phyloP scores from a whole-genome alignment of 768 basidiomycete genomes.

The Phlegmacium glaucopus region DNA sequence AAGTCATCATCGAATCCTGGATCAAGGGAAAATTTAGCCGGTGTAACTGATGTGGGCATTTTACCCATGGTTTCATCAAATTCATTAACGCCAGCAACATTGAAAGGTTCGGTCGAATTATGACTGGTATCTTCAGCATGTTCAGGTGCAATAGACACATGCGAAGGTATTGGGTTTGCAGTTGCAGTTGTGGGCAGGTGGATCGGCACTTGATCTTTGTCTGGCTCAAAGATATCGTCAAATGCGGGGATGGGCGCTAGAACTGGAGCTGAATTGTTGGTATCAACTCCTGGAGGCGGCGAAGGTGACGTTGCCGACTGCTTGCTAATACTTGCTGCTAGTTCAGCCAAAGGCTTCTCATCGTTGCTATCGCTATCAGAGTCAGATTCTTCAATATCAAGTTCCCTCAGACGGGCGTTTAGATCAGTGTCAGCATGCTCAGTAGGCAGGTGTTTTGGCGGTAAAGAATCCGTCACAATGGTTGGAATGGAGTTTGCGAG shows the following conservation, averaged over 20 bases:
- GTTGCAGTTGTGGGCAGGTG: background rate
- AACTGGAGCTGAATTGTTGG: background rate
- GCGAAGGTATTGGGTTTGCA: slow-evolving; percentile 6
- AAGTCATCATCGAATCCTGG: slow-evolving; percentile 55
- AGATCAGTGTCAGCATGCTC: slow-evolving; percentile 48
- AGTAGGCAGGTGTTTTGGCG: slow-evolving; percentile 11
- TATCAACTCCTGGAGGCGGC: background rate
- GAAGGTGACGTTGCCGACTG: slow-evolving; percentile 1
- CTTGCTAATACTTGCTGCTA: slow-evolving; percentile 11
- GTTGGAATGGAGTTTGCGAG: slow-evolving; percentile 36
- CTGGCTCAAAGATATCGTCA: slow-evolving; percentile 23
- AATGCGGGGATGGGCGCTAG: slow-evolving; percentile 12
- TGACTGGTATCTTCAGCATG: slow-evolving; percentile 14
- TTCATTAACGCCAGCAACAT: slow-evolving; percentile 51
- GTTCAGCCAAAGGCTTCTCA: slow-evolving; percentile 34
- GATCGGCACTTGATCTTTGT: slow-evolving; percentile 1
- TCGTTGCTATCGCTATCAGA: slow-evolving; percentile 50
- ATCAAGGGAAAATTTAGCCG: slow-evolving; percentile 58
- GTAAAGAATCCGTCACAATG: slow-evolving; percentile 25
- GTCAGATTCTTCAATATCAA: slow-evolving; percentile 56
- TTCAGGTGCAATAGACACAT: slow-evolving; percentile 3
- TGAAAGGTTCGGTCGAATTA: slow-evolving; percentile 13
- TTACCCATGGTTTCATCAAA: slow-evolving; percentile 77
- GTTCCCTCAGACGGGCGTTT: slow-evolving; percentile 47
- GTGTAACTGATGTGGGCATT: slow-evolving; percentile 36